These are phyloP conservation scores for Calonectria fujianensis DNA, from an alignment of 2,329 filamentous ascomycete species.

Conservation along the genomic window DNA sequence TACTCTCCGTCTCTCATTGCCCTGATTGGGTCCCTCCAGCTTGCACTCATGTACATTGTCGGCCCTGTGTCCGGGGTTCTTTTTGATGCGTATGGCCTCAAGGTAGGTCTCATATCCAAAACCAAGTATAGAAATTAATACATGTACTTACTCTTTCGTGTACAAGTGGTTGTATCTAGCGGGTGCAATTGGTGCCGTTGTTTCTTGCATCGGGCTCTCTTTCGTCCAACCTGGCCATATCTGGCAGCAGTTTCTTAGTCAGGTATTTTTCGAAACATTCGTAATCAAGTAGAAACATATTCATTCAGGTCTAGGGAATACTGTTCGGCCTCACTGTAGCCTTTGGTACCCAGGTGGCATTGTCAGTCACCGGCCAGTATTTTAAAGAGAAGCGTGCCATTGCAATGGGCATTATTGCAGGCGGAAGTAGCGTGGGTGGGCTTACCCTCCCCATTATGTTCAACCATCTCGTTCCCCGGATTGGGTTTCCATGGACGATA, in stretches of 20 bases:
- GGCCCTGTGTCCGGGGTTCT: not conserved
- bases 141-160: not conserved
- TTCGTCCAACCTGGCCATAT: slow-evolving; percentile 3
- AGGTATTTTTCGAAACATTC: not conserved
- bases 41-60: slow-evolving; percentile 5
- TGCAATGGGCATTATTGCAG: slow-evolving; percentile 28
- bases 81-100: slow-evolving; percentile 13
- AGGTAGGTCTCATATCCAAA: not conserved
- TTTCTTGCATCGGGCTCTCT: slow-evolving; percentile 7
- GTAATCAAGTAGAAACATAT: not conserved
- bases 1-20: slow-evolving; percentile 14
- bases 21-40: slow-evolving; percentile 5
- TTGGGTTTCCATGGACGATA: slow-evolving; percentile 16
- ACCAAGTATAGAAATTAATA: not conserved
- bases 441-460: slow-evolving; percentile 24
- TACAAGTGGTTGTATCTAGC: slow-evolving; percentile 6
- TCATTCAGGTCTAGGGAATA: not conserved
- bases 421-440: slow-evolving; percentile 20
- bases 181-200: slow-evolving; percentile 1
- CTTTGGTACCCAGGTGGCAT: slow-evolving; percentile 24
- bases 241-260: slow-evolving; percentile 19
- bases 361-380: slow-evolving; percentile 18
- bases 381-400: slow-evolving; percentile 31
- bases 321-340: slow-evolving; percentile 27
- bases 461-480: not conserved